Base-by-base conservation (phyloP, 371 early-diverging fungal species). In the Mucor piriformis region DNA sequence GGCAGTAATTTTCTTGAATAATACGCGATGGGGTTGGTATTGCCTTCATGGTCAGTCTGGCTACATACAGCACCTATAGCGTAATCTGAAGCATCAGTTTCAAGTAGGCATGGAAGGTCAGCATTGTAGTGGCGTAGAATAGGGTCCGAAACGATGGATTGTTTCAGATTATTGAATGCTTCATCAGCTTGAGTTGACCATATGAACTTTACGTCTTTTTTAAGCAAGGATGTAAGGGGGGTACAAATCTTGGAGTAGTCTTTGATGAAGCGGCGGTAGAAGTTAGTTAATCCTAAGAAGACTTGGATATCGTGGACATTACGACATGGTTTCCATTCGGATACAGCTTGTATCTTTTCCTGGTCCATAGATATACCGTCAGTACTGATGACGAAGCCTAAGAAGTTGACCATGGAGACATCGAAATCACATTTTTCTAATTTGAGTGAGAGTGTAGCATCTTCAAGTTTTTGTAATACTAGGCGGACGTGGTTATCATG, bases 231-330 rank as follows among this genome's bases (percentile, higher is more conserved):
- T 7, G 50, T 50, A 20, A 32, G 35, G 2, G 50, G 50, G 3
- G 18, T 21, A 15, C 50, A 35, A 0, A 33, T 16, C 7, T 68
- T 20, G 0, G 87, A 68, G 51, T 72, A 84, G 18, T 72, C 29
- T 3, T 44, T 29, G 6, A 87, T 77, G 54, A 83, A 87, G 3
- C 75, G 60, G 0, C 74, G 66, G 66, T 83, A 82, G 57, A 66
- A 87, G 23, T 81, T 82, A 3, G 72, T 57, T 29, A 81, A 61
- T 0, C 88, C 87, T 2, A 84, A 63, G 58, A 88, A 84, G 2
- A 49, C 54, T 50, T 70, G 69, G 0, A 88, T 43, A 15, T 84
- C 66, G 3, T 61, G 65, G 0, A 72, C 62, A 24, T 37, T 48
- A 0, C 2, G 56, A 1, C 81, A 85, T 2, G 38, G 8, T 2